These are phyloP conservation scores for Cordyceps pruinosa DNA, from an alignment of 2,329 filamentous ascomycete genomes.

Conservation along the genomic window DNA sequence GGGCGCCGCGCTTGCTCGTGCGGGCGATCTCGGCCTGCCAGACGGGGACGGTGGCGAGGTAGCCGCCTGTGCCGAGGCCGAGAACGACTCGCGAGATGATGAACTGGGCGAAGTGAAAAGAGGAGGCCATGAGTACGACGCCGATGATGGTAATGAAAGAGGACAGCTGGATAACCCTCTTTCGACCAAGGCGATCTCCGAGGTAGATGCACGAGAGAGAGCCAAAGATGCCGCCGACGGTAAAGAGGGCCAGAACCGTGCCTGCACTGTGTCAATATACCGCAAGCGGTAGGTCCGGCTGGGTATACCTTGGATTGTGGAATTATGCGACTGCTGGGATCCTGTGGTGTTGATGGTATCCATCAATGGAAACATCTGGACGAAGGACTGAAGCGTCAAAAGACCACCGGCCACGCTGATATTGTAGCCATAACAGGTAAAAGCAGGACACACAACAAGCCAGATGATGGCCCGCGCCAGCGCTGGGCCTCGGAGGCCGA, in stretches of 20 bases:
- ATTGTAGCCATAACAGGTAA: slow-evolving; percentile 49
- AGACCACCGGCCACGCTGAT: slow-evolving; percentile 66
- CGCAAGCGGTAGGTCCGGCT: not conserved
- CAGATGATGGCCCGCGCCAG: slow-evolving; percentile 32
- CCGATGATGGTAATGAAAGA: slow-evolving; percentile 45
- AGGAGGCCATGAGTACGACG: slow-evolving; percentile 46
- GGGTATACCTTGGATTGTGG: slow-evolving; percentile 34
- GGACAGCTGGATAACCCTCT: slow-evolving; percentile 47
- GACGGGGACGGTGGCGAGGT: slow-evolving; percentile 45
- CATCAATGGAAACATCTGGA: slow-evolving; percentile 43
- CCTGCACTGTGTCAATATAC: slow-evolving; percentile 16
- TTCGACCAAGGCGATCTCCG: slow-evolving; percentile 53
- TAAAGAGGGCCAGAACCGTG: slow-evolving; percentile 43
- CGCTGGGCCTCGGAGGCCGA: slow-evolving; percentile 30
- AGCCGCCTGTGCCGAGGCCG: slow-evolving; percentile 45
- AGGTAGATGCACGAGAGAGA: slow-evolving; percentile 34
- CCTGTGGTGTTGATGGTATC: slow-evolving; percentile 42
- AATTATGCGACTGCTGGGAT: slow-evolving; percentile 31
- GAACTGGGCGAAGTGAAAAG: slow-evolving; percentile 32
- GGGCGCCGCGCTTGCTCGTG: slow-evolving; percentile 43
- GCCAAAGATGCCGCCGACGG: slow-evolving; percentile 53
- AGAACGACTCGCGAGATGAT: slow-evolving; percentile 42
- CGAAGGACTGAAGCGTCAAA: slow-evolving; percentile 54
- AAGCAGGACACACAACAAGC: slow-evolving; percentile 36
- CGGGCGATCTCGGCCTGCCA: slow-evolving; percentile 47